Percentiles rank a stretch among this genome's conserved stretches.
Evolutionary conservation across 345 rosid genomes (phyloP).

Genomic region (Acer negundo): DNA sequence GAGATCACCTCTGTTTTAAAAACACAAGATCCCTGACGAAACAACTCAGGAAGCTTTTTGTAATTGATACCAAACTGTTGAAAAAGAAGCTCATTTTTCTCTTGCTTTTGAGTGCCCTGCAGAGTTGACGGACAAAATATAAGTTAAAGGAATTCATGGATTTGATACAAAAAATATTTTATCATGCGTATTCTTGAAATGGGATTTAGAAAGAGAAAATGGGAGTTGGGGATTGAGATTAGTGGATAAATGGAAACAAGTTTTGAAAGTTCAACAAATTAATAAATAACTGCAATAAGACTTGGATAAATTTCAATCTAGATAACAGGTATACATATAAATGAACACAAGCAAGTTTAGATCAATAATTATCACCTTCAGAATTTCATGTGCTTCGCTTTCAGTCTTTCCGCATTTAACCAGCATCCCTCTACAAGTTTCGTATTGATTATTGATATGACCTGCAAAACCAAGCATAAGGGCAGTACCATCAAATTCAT

Average conservation of each 20-base stretch:
- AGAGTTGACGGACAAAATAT: slow-evolving; percentile 20
- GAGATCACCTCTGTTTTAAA: slow-evolving; percentile 65
- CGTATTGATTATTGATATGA: slow-evolving; percentile 61
- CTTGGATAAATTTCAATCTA: background rate
- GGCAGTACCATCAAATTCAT: background rate
- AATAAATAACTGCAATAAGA: background rate
- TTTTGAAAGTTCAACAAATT: background rate
- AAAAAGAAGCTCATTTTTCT: slow-evolving; percentile 81
- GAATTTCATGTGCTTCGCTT: slow-evolving; percentile 58
- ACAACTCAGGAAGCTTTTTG: slow-evolving; percentile 60
- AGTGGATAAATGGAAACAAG: background rate
- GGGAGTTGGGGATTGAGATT: background rate
- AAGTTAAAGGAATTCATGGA: background rate
- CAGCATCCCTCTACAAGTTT: slow-evolving; percentile 80
- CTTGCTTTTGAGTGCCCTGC: slow-evolving; percentile 79
- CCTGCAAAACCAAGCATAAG: slow-evolving; percentile 46
- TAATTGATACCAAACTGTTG: slow-evolving; percentile 80
- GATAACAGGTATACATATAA: background rate
- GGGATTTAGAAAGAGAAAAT: background rate
- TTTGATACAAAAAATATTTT: background rate
- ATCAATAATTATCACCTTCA: slow-evolving; percentile 49
- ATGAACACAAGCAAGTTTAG: background rate
- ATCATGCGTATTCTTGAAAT: background rate
- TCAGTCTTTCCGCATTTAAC: slow-evolving; percentile 63
- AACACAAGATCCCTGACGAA: slow-evolving; percentile 88